A percentile compares a stretch with the other conserved stretches of the same genome.
Evolutionary conservation across 108 stramenopile genomes (phyloP).

Genomic region (Cylindrotheca fusiformis): DNA sequence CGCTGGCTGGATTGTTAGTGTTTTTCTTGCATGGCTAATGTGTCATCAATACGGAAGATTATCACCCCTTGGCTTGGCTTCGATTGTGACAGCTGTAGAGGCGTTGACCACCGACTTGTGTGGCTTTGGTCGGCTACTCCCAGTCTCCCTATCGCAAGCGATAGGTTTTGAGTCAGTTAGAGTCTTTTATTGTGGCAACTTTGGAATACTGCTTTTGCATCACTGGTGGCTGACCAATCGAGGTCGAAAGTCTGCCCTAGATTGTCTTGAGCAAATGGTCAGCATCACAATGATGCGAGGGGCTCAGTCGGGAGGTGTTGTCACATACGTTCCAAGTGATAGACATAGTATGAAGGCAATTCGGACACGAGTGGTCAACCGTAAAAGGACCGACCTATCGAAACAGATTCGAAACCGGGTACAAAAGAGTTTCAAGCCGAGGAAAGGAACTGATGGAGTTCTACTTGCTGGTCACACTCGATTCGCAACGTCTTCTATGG

Average conservation of each 20-base stretch:
- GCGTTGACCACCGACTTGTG: constrained; percentile 64
- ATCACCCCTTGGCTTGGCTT: constrained; percentile 33
- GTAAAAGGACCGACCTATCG: constrained; percentile 72
- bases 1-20: constrained; percentile 61
- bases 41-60: not conserved
- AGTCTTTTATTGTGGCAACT: constrained; percentile 72
- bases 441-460: not conserved
- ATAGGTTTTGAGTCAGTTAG: not conserved
- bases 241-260: constrained; percentile 56
- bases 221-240: constrained; percentile 54
- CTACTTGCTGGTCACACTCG: constrained; percentile 72
- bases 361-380: constrained; percentile 75
- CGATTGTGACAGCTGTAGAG: constrained; percentile 58
- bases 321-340: constrained; percentile 30
- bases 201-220: constrained; percentile 72
- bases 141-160: not conserved
- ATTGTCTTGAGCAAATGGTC: constrained; percentile 73
- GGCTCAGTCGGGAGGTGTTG: constrained; percentile 80
- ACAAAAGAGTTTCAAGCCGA: constrained; percentile 20
- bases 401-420: constrained; percentile 46
- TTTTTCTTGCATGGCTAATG: constrained; percentile 32
- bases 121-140: constrained; percentile 27
- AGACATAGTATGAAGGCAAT: constrained; percentile 30
- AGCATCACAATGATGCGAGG: constrained; percentile 87
- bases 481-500: constrained; percentile 71